Base-by-base conservation (phyloP, 208 protist species). In the Leishmania aethiopica region DNA sequence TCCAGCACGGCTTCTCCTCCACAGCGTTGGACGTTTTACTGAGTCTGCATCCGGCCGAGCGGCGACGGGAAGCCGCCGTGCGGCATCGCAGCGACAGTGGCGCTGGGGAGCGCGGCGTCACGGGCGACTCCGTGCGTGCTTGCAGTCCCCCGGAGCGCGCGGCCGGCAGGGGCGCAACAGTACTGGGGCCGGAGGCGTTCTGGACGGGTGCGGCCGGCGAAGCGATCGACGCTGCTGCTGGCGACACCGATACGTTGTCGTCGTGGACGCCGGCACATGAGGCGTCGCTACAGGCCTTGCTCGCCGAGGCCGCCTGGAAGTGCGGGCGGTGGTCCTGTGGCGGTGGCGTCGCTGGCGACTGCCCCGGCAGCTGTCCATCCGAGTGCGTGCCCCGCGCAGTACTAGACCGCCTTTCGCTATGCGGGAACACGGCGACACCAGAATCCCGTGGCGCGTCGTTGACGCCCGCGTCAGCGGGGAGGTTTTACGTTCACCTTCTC, bases 241-340 rank as follows among this genome's bases (percentile, higher is more conserved):
- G 35, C 13, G 40, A 66, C 35, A 49, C 25, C 57, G 75, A 11
- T 22, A 7, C 15, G 37, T 25, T 5, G 11, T 28, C 75, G 17
- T 35, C 78, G 35, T 79, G 75, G 81, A 79, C 70, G 40, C 0
- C 72, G 3, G 60, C 64, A 5, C 76, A 86, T 66, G 81, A 82
- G 53, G 47, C 37, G 10, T 55, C 57, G 19, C 53, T 95, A 59
- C 86, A 86, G 37, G 82, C 81, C 1, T 80, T 88, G 4, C 79
- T 91, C 22, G 87, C 92, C 0, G 84, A 87, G 81, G 88, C 89
- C 4, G 81, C 91, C n/a, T 95, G 88, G 90, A 86, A 86, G 59
- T 88, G 88, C 64, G 84, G 85, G 0, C 81, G 62, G 49, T 95
- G 92, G 90, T 60, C 72, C 10, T 17, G 28, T 66, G 10, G 17